A percentile compares a stretch with the other conserved stretches of the same genome.
Evolutionary conservation across 306 rosid genomes (phyloP).

Genomic region (Gillenia trifoliata): DNA sequence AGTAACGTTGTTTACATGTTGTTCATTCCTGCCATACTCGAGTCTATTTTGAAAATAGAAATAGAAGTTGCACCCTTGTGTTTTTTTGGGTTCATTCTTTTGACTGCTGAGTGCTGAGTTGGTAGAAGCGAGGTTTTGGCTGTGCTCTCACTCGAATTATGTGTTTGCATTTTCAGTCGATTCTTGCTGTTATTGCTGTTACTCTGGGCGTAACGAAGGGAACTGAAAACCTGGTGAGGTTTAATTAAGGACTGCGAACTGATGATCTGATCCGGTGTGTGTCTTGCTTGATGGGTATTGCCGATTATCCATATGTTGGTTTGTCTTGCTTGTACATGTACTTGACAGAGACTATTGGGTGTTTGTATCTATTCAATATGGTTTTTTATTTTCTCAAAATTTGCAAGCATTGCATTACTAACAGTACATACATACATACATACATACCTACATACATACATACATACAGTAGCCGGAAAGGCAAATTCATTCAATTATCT

Average conservation of each 20-base stretch:
- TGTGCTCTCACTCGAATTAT: constrained; percentile 16
- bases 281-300: neutral
- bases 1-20: neutral
- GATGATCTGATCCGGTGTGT: neutral
- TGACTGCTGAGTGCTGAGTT: neutral
- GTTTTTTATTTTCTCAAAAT: neutral
- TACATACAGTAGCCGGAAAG: neutral
- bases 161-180: constrained; percentile 44
- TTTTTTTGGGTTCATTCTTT: neutral
- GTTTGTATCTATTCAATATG: neutral
- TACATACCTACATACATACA: neutral
- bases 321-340: neutral
- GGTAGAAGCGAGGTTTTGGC: neutral
- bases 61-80: neutral
- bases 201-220: constrained; percentile 41
- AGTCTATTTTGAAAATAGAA: neutral
- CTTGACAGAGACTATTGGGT: neutral
- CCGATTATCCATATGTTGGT: neutral
- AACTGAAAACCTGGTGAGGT: constrained; percentile 30
- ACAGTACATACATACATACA: neutral
- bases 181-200: constrained; percentile 43
- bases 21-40: neutral
- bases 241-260: neutral
- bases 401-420: neutral
- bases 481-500: neutral